Evolutionary conservation across 1,139 yeast species (phyloP).

Genomic region (Blastobotrys aristatus): DNA sequence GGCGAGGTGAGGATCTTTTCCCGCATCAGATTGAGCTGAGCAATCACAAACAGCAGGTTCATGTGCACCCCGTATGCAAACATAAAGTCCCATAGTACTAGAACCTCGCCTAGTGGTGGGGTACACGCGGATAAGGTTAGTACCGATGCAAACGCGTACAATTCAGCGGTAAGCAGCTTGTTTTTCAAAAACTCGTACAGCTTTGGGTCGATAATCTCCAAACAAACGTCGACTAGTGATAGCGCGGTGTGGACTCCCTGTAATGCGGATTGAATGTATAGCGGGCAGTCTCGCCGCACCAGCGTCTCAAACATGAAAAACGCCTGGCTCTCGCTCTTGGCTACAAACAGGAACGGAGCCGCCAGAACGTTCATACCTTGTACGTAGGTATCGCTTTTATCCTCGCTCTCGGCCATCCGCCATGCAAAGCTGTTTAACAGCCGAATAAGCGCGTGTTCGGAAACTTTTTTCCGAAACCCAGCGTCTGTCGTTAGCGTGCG

Average conservation of each 20-base stretch:
- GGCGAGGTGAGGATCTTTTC: conserved; percentile 50
- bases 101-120: conserved; percentile 72
- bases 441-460: conserved; percentile 63
- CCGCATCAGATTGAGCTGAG: conserved; percentile 71
- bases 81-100: conserved; percentile 82
- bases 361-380: conserved; percentile 88
- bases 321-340: conserved; percentile 83
- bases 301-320: conserved; percentile 62
- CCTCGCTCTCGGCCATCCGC: conserved; percentile 29
- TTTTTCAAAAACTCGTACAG: conserved; percentile 56
- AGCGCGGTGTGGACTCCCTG: conserved; percentile 83
- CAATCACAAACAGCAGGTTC: conserved; percentile 79
- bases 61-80: conserved; percentile 90
- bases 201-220: conserved; percentile 69
- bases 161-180: conserved; percentile 68
- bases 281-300: conserved; percentile 60
- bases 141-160: conserved; percentile 86
- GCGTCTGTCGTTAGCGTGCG: conserved; percentile 77
- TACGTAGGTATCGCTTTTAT: conserved; percentile 46
- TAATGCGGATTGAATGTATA: conserved; percentile 71
- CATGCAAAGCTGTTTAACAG: conserved; percentile 72
- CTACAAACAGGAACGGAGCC: conserved; percentile 77
- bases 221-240: conserved; percentile 56
- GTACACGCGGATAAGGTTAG: conserved; percentile 86
- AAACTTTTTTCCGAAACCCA: conserved; percentile 58